phyloP scores from a whole-genome alignment of 2,329 filamentous ascomycete genomes.

The Balansia obtecta region DNA sequence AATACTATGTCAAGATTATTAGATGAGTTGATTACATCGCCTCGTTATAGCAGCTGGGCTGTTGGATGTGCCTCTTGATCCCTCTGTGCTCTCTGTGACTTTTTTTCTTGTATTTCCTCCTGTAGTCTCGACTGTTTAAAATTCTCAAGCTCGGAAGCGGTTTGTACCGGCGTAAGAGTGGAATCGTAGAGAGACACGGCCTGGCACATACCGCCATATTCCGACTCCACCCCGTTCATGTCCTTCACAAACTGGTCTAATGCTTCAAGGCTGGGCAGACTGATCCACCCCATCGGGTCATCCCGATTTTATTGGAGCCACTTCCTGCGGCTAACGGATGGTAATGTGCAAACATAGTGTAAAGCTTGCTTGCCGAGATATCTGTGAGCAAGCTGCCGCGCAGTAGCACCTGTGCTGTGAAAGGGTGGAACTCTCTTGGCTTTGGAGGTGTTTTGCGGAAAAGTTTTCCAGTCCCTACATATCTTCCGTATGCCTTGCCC shows the following conservation, averaged over 20 bases:
- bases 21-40: no score
- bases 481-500: background rate
- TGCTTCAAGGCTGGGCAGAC: background rate
- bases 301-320: background rate
- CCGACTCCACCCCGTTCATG: background rate
- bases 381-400: background rate
- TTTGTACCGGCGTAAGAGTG: background rate
- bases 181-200: background rate
- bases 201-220: background rate
- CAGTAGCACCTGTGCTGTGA: background rate
- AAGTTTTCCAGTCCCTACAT: background rate
- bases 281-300: background rate
- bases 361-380: background rate
- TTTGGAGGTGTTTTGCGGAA: background rate
- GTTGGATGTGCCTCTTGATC: background rate
- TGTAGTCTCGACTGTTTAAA: background rate
- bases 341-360: background rate
- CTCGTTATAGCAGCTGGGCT: background rate
- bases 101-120: background rate
- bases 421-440: background rate
- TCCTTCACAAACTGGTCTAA: background rate
- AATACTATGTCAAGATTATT: no score
- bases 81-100: constrained; percentile 4
- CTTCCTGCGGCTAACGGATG: background rate
- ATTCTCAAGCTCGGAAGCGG: background rate